A percentile compares a stretch with the other conserved stretches of the same genome.
These are phyloP conservation scores for Juglanconis juglandina DNA, from an alignment of 2,329 filamentous ascomycete species.

Conservation along the genomic window DNA sequence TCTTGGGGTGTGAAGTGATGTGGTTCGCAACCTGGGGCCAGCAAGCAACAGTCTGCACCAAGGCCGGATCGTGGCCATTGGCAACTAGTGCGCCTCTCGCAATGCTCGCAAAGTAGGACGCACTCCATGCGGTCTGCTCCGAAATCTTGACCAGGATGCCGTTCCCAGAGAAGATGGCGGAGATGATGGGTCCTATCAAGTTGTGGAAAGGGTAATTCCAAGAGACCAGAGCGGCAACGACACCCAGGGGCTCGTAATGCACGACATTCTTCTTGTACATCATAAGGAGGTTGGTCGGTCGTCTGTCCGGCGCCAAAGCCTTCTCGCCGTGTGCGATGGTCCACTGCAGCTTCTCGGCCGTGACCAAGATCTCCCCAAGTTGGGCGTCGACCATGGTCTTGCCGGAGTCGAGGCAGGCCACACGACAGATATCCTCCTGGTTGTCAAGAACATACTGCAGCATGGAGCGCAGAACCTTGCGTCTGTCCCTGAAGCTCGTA, in stretches of 20 bases:
- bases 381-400: slow-evolving; percentile 95
- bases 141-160: slow-evolving; percentile 90
- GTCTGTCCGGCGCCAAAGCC: slow-evolving; percentile 65
- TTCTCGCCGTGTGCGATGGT: slow-evolving; percentile 86
- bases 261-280: slow-evolving; percentile 92
- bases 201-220: slow-evolving; percentile 99
- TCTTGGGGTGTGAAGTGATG: slow-evolving; percentile 78
- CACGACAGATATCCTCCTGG: slow-evolving; percentile 79
- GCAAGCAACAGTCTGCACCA: slow-evolving; percentile 83
- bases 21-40: slow-evolving; percentile 80
- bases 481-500: slow-evolving; percentile 74
- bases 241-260: slow-evolving; percentile 84
- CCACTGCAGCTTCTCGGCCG: slow-evolving; percentile 91
- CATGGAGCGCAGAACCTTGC: slow-evolving; percentile 76
- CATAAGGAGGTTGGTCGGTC: slow-evolving; percentile 91
- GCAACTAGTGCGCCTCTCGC: slow-evolving; percentile 73
- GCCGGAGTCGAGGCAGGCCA: slow-evolving; percentile 87
- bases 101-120: slow-evolving; percentile 75
- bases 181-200: slow-evolving; percentile 23
- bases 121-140: slow-evolving; percentile 93
- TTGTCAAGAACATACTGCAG: slow-evolving; percentile 82
- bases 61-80: slow-evolving; percentile 76
- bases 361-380: slow-evolving; percentile 92
- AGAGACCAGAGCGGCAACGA: slow-evolving; percentile 87
- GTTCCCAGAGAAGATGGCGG: slow-evolving; percentile 56